Conservation (phyloP, 2,329 filamentous ascomycete species). For the Hymenoscyphus albidus region DNA sequence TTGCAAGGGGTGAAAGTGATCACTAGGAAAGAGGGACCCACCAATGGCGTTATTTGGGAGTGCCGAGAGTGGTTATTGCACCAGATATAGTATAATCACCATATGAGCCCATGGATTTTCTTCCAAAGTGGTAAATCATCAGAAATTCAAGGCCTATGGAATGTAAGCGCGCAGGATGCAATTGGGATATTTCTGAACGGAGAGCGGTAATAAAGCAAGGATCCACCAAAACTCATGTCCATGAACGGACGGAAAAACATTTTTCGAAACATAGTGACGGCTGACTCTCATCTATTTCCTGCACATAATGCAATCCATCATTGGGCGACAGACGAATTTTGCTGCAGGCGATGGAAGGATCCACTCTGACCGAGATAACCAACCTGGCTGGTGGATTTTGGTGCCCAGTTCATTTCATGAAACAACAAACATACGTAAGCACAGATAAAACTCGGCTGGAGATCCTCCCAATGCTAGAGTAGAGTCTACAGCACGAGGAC, state of each 20-base stretch:
- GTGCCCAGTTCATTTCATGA: background rate
- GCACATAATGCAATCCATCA: background rate
- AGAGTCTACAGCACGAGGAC: too few relatives aligned
- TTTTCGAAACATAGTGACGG: conserved; percentile 12
- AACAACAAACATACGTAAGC: background rate
- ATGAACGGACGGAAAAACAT: conserved; percentile 8
- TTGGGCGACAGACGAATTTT: background rate
- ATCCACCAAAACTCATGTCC: background rate
- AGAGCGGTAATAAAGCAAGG: background rate
- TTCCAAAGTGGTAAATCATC: background rate
- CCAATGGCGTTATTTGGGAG: background rate
- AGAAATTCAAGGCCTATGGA: conserved; percentile 1
- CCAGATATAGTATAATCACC: conserved; percentile 11
- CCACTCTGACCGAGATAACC: background rate
- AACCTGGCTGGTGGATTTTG: background rate
- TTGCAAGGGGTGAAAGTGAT: background rate
- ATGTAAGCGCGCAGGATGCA: background rate
- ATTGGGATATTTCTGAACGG: background rate
- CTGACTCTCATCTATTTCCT: background rate
- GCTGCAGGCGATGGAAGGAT: background rate
- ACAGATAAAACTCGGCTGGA: too few relatives aligned
- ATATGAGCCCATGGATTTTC: conserved; percentile 6
- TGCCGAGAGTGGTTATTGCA: conserved; percentile 4
- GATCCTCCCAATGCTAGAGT: too few relatives aligned
- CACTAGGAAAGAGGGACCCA: background rate